These are phyloP conservation scores for Phytophthora pinifolia DNA, from an alignment of 352 stramenopile genomes.

Conservation along the genomic window DNA sequence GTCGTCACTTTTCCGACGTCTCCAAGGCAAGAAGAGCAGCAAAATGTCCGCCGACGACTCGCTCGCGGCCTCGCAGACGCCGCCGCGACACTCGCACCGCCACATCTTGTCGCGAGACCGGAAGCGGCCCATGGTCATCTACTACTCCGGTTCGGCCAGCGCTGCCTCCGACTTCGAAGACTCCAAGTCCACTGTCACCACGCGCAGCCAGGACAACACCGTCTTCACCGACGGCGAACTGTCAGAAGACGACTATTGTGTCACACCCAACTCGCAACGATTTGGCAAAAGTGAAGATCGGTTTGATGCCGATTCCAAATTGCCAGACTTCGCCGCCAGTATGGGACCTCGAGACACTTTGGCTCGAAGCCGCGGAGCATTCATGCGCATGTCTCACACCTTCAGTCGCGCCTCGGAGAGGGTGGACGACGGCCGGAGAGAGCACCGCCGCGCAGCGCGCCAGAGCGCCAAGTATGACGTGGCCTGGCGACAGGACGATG, in stretches of 20 bases:
- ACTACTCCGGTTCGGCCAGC: slow-evolving; percentile 22
- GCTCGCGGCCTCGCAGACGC: slow-evolving; percentile 24
- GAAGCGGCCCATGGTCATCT: slow-evolving; percentile 37
- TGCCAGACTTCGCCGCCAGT: slow-evolving; percentile 33
- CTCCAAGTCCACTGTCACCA: slow-evolving; percentile 3
- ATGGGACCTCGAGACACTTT: slow-evolving; percentile 19
- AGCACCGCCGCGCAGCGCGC: slow-evolving; percentile 18
- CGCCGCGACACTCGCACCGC: slow-evolving; percentile 24
- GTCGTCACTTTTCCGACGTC: slow-evolving; percentile 27
- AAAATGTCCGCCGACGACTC: slow-evolving; percentile 10
- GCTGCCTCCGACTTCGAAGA: background rate
- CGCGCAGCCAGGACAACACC: slow-evolving; percentile 10
- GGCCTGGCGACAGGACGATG: slow-evolving; percentile 60
- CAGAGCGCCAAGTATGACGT: slow-evolving; percentile 74
- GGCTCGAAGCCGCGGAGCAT: slow-evolving; percentile 14
- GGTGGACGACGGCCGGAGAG: slow-evolving; percentile 19
- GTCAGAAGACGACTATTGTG: slow-evolving; percentile 30
- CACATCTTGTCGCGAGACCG: slow-evolving; percentile 27
- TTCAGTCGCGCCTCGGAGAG: slow-evolving; percentile 36
- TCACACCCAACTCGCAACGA: slow-evolving; percentile 2
- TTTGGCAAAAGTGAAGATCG: slow-evolving; percentile 12
- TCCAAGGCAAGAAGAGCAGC: slow-evolving; percentile 27
- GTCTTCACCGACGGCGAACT: slow-evolving; percentile 30
- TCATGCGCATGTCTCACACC: slow-evolving; percentile 29
- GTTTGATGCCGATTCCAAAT: slow-evolving; percentile 20